Conservation (phyloP, 2,329 filamentous ascomycete species). For the Pseudopithomyces chartarum region DNA sequence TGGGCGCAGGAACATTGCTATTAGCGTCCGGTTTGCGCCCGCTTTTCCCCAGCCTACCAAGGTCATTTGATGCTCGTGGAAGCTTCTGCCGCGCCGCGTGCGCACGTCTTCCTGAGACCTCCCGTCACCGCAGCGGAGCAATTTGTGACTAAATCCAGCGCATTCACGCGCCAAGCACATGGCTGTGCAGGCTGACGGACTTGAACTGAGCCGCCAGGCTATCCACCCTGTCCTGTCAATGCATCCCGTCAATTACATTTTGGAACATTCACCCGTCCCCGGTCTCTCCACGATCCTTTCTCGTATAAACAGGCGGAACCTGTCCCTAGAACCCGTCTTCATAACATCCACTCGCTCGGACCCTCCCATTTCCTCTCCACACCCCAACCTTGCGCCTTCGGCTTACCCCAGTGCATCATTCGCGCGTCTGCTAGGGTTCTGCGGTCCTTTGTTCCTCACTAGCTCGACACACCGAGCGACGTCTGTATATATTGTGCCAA, state of each 20-base stretch:
- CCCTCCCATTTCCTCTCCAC: conserved; percentile 1
- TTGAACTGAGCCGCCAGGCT: conserved; percentile 1
- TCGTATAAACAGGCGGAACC: conserved; percentile 7
- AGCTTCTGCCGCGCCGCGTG: not conserved
- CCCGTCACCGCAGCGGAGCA: not conserved
- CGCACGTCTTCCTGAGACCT: not conserved
- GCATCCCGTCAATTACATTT: not conserved
- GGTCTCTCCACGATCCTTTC: not conserved
- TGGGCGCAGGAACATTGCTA: not conserved
- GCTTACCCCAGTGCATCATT: not conserved
- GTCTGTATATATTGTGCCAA: conserved; percentile 1
- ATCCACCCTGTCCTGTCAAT: conserved; percentile 1
- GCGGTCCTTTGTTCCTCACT: conserved; percentile 1
- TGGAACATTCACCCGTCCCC: conserved; percentile 3
- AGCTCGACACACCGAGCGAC: not conserved
- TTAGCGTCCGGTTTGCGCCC: not conserved
- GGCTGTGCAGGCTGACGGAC: conserved; percentile 3
- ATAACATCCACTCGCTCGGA: conserved; percentile 4
- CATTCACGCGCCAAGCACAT: conserved; percentile 4
- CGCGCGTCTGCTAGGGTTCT: not conserved
- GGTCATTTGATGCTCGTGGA: not conserved
- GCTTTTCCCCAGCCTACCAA: not conserved
- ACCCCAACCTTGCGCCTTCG: conserved; percentile 5
- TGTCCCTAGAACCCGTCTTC: conserved; percentile 8
- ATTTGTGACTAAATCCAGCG: not conserved